Percentiles rank a stretch among this genome's conserved stretches.
Conservation (phyloP, 768 basidiomycete species). For the Tulasnella sp. region DNA sequence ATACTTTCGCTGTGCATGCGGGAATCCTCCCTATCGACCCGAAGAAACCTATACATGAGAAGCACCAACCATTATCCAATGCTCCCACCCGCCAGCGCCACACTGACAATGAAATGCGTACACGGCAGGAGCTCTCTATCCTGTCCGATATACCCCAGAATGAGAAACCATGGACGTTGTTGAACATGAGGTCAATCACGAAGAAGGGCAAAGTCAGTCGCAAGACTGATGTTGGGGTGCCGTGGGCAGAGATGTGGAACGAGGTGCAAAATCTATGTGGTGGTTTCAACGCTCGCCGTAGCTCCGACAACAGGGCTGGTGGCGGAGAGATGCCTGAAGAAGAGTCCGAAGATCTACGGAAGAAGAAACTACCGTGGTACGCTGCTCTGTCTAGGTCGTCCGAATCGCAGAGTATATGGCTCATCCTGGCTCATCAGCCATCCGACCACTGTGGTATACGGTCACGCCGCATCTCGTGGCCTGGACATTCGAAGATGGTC, state of each 20-base stretch:
- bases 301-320: constrained; percentile 17
- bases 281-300: constrained; percentile 31
- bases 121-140: constrained; percentile 56
- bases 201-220: constrained; percentile 35
- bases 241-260: constrained; percentile 74
- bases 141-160: constrained; percentile 65
- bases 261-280: constrained; percentile 46
- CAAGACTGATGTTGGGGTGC: constrained; percentile 36
- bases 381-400: neutral
- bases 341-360: constrained; percentile 20
- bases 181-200: constrained; percentile 58
- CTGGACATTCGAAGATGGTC: constrained; percentile 76
- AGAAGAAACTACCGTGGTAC: constrained; percentile 17
- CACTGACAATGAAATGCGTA: constrained; percentile 32
- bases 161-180: constrained; percentile 56
- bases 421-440: constrained; percentile 42
- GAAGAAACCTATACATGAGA: constrained; percentile 35
- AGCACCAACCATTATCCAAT: constrained; percentile 59
- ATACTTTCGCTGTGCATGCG: constrained; percentile 71
- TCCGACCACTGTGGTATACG: constrained; percentile 74
- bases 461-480: constrained; percentile 69
- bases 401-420: constrained; percentile 15
- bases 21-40: constrained; percentile 72
- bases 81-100: constrained; percentile 31
- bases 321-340: neutral